Evolutionary conservation across 768 basidiomycete species (phyloP), one percentile per base, ranked within the genome.

Genomic region (Coprinopsis cinerea): DNA sequence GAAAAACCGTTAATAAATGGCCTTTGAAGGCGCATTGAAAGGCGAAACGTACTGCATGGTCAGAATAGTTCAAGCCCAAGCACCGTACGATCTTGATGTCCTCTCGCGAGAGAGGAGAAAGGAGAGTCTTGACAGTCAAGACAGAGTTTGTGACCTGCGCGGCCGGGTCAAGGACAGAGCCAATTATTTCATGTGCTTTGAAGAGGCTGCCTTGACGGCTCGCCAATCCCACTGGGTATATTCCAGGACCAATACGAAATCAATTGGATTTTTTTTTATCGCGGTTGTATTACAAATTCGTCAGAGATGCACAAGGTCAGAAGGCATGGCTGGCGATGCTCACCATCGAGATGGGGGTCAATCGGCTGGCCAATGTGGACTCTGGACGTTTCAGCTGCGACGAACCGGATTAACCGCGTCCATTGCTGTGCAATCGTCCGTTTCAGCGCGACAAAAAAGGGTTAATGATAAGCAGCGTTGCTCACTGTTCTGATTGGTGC

Each of bases 321-420:
- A 35, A 26, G 18, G 24, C n/a, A 6, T 26, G 13, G 17, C 22
- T 32, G 2, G 25, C 10, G 4, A 37, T 32, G 13, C 26, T 45
- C 15, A 82, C 88, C 78, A 58, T 91, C 88, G 28, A 86, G 71
- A 34, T 62, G 64, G 2, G 79, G 53, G 57, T 90, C 82, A 15
- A 88, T 70, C 0, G 89, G 88, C 65, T 92, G 77, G 27, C 89
- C 88, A 53, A 89, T 74, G 57, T 91, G 89, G 22, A 91, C 75
- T 47, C 77, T 72, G 4, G 76, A 72, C 0, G 87, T 89, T 68
- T 91, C 89, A 13, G 69, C 74, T 18, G 88, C 88, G 25, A 87
- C 75, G 61, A 91, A 91, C 52, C 88, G 85, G 57, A 91, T 88
- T 46, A 91, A 76, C 44, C 88, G 82, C 27, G 80, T 80, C 88